phyloP scores from a whole-genome alignment of 257 asterid genomes.

The Jacaranda mimosifolia region DNA sequence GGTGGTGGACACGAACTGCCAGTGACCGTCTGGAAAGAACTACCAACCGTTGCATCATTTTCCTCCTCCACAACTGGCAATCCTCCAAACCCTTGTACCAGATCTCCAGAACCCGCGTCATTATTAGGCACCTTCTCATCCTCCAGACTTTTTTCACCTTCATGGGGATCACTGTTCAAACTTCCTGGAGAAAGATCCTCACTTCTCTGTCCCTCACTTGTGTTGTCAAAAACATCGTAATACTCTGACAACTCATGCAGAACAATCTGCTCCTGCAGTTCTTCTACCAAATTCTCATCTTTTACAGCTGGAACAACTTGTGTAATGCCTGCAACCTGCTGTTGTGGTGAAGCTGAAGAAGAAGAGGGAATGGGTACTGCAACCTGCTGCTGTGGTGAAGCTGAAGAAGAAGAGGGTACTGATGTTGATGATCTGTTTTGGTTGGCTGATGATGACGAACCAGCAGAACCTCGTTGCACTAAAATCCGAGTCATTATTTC shows the following conservation, averaged over 20 bases:
- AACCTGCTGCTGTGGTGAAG: conserved; percentile 61
- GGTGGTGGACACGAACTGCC: conserved; percentile 91
- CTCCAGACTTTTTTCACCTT: conserved; percentile 48
- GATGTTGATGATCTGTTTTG: conserved; percentile 67
- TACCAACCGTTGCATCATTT: conserved; percentile 54
- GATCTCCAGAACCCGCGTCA: conserved; percentile 56
- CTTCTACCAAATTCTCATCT: conserved; percentile 65
- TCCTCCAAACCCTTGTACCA: conserved; percentile 52
- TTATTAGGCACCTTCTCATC: conserved; percentile 50
- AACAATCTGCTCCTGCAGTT: conserved; percentile 60
- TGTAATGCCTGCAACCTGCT: conserved; percentile 50
- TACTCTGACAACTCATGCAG: conserved; percentile 57
- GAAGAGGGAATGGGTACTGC: conserved; percentile 56
- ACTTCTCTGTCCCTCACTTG: conserved; percentile 43
- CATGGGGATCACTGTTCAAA: conserved; percentile 47
- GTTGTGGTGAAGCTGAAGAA: conserved; percentile 60
- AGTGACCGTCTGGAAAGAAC: conserved; percentile 61
- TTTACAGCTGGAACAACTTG: conserved; percentile 58
- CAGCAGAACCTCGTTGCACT: conserved; percentile 88
- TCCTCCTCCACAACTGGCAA: conserved; percentile 61
- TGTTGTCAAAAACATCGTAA: conserved; percentile 44
- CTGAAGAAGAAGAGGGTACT: conserved; percentile 57
- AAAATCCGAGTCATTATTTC: conserved; percentile 83
- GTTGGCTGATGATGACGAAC: conserved; percentile 79
- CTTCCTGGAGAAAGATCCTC: conserved; percentile 58